Conservation (phyloP, 2,329 filamentous ascomycete species). For the Fusarium acutatum region DNA sequence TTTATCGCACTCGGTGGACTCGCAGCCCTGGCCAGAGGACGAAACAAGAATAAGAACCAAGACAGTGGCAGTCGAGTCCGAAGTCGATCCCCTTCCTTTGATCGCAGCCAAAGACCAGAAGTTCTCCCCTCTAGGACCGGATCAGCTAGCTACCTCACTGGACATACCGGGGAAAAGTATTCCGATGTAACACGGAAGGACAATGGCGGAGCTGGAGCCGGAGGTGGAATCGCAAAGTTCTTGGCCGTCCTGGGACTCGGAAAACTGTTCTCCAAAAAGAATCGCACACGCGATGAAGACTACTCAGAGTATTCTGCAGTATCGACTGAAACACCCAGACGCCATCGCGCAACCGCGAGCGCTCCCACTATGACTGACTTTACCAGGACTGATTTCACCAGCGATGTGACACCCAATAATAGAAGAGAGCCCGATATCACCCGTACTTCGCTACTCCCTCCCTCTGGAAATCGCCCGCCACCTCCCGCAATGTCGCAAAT, state of each 20-base stretch:
- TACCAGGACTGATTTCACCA: slow-evolving; percentile 46
- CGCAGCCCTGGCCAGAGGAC: slow-evolving; percentile 56
- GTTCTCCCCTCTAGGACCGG: slow-evolving; percentile 61
- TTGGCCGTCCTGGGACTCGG: slow-evolving; percentile 67
- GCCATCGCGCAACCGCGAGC: slow-evolving; percentile 51
- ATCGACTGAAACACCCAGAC: slow-evolving; percentile 67
- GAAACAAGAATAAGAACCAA: slow-evolving; percentile 52
- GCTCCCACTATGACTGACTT: slow-evolving; percentile 54
- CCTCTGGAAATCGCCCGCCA: slow-evolving; percentile 52
- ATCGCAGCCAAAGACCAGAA: slow-evolving; percentile 54
- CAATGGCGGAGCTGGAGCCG: slow-evolving; percentile 39
- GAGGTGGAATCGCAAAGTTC: slow-evolving; percentile 68
- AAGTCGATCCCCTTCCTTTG: slow-evolving; percentile 50
- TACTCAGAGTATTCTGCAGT: slow-evolving; percentile 73
- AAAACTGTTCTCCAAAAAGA: slow-evolving; percentile 64
- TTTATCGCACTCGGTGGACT: slow-evolving; percentile 62
- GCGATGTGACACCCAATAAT: slow-evolving; percentile 44
- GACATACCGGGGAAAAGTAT: slow-evolving; percentile 63
- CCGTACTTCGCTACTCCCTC: slow-evolving; percentile 56
- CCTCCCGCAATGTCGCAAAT: slow-evolving; percentile 53
- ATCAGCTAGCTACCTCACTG: slow-evolving; percentile 67
- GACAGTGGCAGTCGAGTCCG: slow-evolving; percentile 52
- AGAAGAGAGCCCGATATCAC: slow-evolving; percentile 42
- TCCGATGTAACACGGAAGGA: slow-evolving; percentile 56
- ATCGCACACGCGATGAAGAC: slow-evolving; percentile 63